Evolutionary conservation across 2,329 filamentous ascomycete genomes (phyloP).

Genomic region (Aspergillus novofumigatus): DNA sequence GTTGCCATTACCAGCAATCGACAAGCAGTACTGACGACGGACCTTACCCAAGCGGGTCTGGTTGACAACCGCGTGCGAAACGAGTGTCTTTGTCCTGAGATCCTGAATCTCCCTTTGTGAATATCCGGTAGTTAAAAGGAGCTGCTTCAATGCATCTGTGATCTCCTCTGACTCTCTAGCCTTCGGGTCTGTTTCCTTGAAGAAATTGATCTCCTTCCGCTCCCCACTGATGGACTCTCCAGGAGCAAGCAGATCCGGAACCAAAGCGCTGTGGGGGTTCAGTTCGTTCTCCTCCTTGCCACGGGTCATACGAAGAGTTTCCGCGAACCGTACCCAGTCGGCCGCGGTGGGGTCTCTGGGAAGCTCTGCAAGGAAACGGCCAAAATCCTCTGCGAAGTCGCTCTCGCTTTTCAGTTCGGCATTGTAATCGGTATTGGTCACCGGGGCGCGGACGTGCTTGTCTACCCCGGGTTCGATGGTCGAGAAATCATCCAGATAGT

Average conservation of each 20-base stretch:
- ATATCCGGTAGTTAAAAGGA: slow-evolving; percentile 57
- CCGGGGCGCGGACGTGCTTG: slow-evolving; percentile 53
- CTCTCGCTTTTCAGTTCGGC: slow-evolving; percentile 59
- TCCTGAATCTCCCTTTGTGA: slow-evolving; percentile 42
- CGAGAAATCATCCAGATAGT: slow-evolving; percentile 80
- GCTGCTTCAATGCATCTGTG: slow-evolving; percentile 42
- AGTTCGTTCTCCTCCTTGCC: slow-evolving; percentile 49
- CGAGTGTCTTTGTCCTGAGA: slow-evolving; percentile 68
- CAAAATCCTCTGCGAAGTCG: slow-evolving; percentile 59
- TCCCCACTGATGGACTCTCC: slow-evolving; percentile 33
- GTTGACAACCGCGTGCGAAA: slow-evolving; percentile 72
- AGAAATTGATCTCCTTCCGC: slow-evolving; percentile 23
- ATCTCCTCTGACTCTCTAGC: slow-evolving; percentile 29
- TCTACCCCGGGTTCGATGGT: slow-evolving; percentile 74
- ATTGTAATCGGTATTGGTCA: slow-evolving; percentile 51
- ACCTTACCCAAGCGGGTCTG: slow-evolving; percentile 97
- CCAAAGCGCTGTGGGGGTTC: slow-evolving; percentile 46
- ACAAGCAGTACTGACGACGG: slow-evolving; percentile 67
- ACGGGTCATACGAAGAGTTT: slow-evolving; percentile 48
- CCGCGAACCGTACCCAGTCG: slow-evolving; percentile 41
- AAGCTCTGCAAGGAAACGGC: slow-evolving; percentile 44
- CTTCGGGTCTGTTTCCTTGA: slow-evolving; percentile 25
- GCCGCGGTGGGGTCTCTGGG: slow-evolving; percentile 47
- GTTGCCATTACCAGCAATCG: slow-evolving; percentile 80
- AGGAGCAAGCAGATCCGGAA: slow-evolving; percentile 49